phyloP scores from a whole-genome alignment of 176 grass and related monocot genomes.

The Hordeum marinum region DNA sequence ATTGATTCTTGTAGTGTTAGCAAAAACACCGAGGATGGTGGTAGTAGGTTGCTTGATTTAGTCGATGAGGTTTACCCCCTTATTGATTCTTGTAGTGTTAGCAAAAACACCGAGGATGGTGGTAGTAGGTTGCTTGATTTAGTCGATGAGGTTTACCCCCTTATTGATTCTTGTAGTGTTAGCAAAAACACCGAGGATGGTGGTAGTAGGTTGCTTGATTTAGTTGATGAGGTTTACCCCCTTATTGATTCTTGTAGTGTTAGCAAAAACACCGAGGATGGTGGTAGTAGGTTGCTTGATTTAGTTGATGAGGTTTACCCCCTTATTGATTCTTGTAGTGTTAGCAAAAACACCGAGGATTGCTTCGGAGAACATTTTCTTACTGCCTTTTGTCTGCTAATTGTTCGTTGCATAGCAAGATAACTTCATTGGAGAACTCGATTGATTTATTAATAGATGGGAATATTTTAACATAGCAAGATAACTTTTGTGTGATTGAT shows the following conservation, averaged over 20 bases:
- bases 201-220: background rate
- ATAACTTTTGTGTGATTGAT: background rate
- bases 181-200: too few relatives aligned
- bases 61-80: background rate
- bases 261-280: background rate
- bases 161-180: too few relatives aligned
- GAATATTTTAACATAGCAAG: background rate
- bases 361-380: background rate
- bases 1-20: too few relatives aligned
- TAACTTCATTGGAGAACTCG: background rate
- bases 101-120: background rate
- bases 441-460: background rate
- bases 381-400: background rate
- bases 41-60: background rate
- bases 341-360: too few relatives aligned
- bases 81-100: background rate
- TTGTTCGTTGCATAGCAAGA: background rate
- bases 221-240: background rate
- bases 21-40: too few relatives aligned
- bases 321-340: too few relatives aligned
- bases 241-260: background rate
- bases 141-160: background rate
- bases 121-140: too few relatives aligned
- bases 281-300: too few relatives aligned
- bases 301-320: too few relatives aligned